Percentiles rank a stretch among this genome's conserved stretches.
phyloP scores from a whole-genome alignment of 306 rosid genomes.

The Trifolium subterraneum region DNA sequence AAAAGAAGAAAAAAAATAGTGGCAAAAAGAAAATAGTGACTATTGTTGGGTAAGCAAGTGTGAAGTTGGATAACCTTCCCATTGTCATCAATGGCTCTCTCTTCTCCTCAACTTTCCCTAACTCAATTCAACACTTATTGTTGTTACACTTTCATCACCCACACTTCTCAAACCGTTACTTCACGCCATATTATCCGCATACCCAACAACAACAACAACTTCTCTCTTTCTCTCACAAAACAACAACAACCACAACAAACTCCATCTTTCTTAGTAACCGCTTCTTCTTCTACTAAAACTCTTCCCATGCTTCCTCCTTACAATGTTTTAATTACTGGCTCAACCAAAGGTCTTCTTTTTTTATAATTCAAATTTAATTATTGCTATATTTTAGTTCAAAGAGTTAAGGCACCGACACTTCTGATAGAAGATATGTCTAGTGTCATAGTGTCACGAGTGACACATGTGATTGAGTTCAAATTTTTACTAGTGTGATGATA shows the following conservation, averaged over 20 bases:
- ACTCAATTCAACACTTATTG: background rate
- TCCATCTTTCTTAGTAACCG: slow-evolving; percentile 29
- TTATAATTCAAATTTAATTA: no score
- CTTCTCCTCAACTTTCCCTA: background rate
- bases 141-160: background rate
- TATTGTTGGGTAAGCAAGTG: no score
- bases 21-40: no score
- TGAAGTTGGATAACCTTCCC: background rate
- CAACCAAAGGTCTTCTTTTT: slow-evolving; percentile 69
- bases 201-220: background rate
- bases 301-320: slow-evolving; percentile 78
- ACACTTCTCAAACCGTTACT: slow-evolving; percentile 17
- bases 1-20: no score
- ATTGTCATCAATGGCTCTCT: slow-evolving; percentile 6
- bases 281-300: slow-evolving; percentile 26
- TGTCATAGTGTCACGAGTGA: no score
- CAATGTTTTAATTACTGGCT: slow-evolving; percentile 89
- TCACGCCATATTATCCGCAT: slow-evolving; percentile 44
- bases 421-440: no score
- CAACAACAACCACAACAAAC: background rate
- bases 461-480: no score
- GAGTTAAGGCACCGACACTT: no score
- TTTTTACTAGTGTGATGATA: no score
- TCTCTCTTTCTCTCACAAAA: background rate
- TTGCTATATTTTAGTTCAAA: no score